These are phyloP conservation scores for Fomitiporia mediterranea DNA, from an alignment of 1,284 basidiomycete species.

Conservation along the genomic window DNA sequence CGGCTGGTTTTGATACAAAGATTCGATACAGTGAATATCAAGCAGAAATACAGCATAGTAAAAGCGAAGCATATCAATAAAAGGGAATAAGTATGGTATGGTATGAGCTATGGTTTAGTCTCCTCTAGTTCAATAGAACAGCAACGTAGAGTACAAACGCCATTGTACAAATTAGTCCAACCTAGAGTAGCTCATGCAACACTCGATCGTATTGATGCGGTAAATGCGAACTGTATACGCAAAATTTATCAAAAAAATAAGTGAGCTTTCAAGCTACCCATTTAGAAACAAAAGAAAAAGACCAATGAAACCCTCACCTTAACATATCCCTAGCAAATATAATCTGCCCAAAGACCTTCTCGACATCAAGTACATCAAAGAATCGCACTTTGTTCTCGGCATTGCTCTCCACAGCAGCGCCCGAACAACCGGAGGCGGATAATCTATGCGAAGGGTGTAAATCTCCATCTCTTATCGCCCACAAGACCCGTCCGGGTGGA, in stretches of 20 bases:
- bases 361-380: constrained; percentile 70
- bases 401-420: constrained; percentile 22
- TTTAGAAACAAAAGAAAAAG: no score
- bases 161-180: neutral
- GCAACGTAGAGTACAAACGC: neutral
- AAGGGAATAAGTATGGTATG: no score
- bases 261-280: no score
- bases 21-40: neutral
- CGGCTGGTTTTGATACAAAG: neutral
- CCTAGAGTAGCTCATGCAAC: constrained; percentile 56
- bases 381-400: constrained; percentile 47
- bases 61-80: no score
- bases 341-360: constrained; percentile 75
- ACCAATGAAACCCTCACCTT: constrained; percentile 39
- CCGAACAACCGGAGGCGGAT: constrained; percentile 15
- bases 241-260: neutral
- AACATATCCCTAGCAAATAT: constrained; percentile 80
- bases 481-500: constrained; percentile 75
- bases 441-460: constrained; percentile 49
- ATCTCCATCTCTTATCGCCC: constrained; percentile 70
- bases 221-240: constrained; percentile 52
- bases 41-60: constrained; percentile 11
- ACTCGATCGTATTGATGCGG: constrained; percentile 64
- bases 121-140: neutral
- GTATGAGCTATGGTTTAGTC: no score